These are phyloP conservation scores for Lentinus brumalis DNA, from an alignment of 768 basidiomycete genomes.

Conservation along the genomic window DNA sequence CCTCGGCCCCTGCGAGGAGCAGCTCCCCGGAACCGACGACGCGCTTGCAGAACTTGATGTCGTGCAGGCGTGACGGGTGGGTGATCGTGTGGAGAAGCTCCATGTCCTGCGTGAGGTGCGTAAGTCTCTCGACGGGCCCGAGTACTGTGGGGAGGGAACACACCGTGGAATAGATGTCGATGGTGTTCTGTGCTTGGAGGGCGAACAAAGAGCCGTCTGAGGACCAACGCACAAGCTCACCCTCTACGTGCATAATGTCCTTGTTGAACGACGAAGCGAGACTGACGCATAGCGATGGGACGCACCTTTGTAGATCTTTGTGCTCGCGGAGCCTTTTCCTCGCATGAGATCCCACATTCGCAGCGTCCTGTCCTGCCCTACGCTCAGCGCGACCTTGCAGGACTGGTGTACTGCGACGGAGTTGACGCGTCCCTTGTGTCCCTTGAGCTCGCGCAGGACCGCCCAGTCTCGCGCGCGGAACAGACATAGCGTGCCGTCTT, in stretches of 20 bases:
- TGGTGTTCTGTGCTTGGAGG: conserved; percentile 71
- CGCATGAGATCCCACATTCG: conserved; percentile 99
- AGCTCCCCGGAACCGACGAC: conserved; percentile 62
- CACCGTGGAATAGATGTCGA: conserved; percentile 78
- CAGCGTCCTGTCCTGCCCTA: conserved; percentile 86
- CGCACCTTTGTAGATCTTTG: conserved; percentile 85
- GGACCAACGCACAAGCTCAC: conserved; percentile 91
- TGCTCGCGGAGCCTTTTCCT: conserved; percentile 86
- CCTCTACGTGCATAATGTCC: no score
- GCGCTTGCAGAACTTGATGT: conserved; percentile 71
- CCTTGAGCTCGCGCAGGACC: conserved; percentile 82
- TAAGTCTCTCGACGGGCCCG: not conserved
- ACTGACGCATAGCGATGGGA: not conserved
- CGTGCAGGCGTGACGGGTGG: conserved; percentile 85
- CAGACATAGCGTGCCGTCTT: conserved; percentile 87
- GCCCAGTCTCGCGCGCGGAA: conserved; percentile 96
- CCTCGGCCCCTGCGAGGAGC: conserved; percentile 85
- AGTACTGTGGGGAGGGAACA: not conserved
- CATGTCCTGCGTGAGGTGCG: conserved; percentile 63
- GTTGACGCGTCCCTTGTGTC: conserved; percentile 93
- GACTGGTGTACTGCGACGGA: conserved; percentile 89
- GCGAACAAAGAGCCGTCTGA: conserved; percentile 74
- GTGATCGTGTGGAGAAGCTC: conserved; percentile 67
- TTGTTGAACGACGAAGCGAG: no score
- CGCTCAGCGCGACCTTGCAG: conserved; percentile 87